Evolutionary conservation across 2,329 filamentous ascomycete species (phyloP).

Genomic region (Curvularia eragrostidis): DNA sequence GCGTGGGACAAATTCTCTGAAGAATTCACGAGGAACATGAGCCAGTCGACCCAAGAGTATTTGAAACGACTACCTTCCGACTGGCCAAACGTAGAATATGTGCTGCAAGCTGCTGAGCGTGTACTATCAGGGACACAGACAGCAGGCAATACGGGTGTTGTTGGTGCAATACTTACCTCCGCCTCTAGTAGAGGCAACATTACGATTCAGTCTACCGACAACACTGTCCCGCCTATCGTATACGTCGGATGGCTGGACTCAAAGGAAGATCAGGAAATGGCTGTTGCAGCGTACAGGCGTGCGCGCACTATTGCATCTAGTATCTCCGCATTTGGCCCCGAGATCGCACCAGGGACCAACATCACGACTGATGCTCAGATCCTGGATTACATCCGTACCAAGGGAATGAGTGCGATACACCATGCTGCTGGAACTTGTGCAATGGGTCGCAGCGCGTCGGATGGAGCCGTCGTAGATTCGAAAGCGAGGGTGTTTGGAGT

Average conservation of each 20-base stretch:
- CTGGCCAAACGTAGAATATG: constrained; percentile 14
- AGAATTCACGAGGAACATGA: constrained; percentile 8
- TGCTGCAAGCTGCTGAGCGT: constrained; percentile 7
- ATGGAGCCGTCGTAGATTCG: constrained; percentile 10
- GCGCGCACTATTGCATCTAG: constrained; percentile 10
- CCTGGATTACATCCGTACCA: constrained; percentile 11
- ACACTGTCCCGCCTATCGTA: constrained; percentile 4
- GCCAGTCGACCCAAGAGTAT: constrained; percentile 9
- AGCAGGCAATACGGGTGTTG: constrained; percentile 10
- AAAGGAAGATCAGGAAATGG: constrained; percentile 12
- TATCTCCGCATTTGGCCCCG: constrained; percentile 10
- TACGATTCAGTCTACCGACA: constrained; percentile 13
- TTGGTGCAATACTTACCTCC: constrained; percentile 11
- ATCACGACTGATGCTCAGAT: constrained; percentile 12
- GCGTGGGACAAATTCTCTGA: constrained; percentile 11
- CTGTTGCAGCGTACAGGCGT: constrained; percentile 13
- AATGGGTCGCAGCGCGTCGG: constrained; percentile 3
- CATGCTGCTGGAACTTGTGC: constrained; percentile 12
- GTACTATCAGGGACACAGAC: neutral
- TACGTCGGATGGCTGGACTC: constrained; percentile 13
- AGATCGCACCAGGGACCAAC: constrained; percentile 12
- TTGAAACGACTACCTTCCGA: constrained; percentile 5
- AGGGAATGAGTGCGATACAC: constrained; percentile 11
- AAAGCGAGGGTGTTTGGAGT: constrained; percentile 16
- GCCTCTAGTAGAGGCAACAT: constrained; percentile 13